Base-by-base conservation (phyloP, 2,329 filamentous ascomycete species). In the Scolecobasidium constrictum region DNA sequence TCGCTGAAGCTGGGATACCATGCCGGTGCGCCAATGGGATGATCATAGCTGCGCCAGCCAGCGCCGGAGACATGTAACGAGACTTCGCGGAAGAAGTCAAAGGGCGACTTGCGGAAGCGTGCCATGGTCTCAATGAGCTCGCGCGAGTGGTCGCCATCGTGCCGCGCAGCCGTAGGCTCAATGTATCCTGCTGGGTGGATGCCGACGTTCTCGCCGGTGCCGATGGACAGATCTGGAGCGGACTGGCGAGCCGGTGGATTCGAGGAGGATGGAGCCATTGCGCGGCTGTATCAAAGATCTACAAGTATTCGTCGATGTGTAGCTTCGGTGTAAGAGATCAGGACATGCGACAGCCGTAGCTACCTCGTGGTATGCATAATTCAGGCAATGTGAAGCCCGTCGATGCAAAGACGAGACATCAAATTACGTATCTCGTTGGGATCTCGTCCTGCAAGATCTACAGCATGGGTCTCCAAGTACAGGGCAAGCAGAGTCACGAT, bases 31-130 rank as follows among this genome's bases (percentile, higher is more conserved):
- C 92, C 92, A 53, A 96, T 81, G 48, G 88, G 75, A 48, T 83
- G 70, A 56, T 96, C 86, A 66, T 98, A 98, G 47, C 85, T 86
- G 47, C 92, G 84, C 92, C 92, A 98, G 59, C 88, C 90, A 40
- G 84, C 83, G 43, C 92, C 92, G 11, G 86, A 90, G 49, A 96
- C 83, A 63, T 96, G 88, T 23, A 94, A 72, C 37, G 85, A 92
- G 23, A 98, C 82, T 67, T 98, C 92, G 51, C 87, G 86, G 21
- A 96, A 77, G 60, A 96, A 96, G 49, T 87, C 73, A 49, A 82
- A 66, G 1, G 78, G 78, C 43, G 75, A 72, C 44, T 82, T 66
- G 45, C 90, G 80, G 61, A 96, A 95, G 36, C 87, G 83, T 38
- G 85, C 83, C 72, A 92, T 92, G 56, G 88, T 78, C 60, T 82